Evolutionary conservation across 1,139 yeast species (phyloP).

Genomic region (Torulaspora pretoriensis): DNA sequence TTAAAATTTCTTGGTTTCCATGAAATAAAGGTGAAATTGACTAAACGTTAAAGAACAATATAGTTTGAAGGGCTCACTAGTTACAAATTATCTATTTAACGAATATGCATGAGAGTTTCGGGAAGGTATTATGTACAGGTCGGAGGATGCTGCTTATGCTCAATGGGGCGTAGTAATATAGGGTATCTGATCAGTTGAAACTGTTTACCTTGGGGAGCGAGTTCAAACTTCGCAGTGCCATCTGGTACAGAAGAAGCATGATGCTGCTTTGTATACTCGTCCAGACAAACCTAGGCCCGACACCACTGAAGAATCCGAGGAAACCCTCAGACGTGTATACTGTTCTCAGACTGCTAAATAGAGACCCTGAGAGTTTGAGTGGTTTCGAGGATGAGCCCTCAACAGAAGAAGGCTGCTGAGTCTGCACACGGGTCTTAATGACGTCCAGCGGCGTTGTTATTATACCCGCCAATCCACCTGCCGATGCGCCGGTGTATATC

Average conservation of each 20-base stretch:
- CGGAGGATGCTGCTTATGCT: background rate
- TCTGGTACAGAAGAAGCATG: conserved; percentile 84
- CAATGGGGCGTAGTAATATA: background rate
- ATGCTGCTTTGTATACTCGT: conserved; percentile 93
- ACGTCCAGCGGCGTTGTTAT: conserved; percentile 86
- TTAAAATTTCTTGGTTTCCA: no score
- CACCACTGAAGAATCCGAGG: conserved; percentile 82
- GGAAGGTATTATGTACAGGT: conserved; percentile 4
- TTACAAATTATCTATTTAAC: conserved; percentile 3
- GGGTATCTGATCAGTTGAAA: conserved; percentile 3
- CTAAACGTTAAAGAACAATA: no score
- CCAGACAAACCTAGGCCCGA: conserved; percentile 96
- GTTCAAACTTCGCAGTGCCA: conserved; percentile 36
- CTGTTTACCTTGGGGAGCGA: conserved; percentile 4
- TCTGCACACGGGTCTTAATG: conserved; percentile 88
- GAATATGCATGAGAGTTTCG: conserved; percentile 7
- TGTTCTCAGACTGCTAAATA: conserved; percentile 56
- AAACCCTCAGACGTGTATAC: conserved; percentile 75
- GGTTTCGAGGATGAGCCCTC: conserved; percentile 30
- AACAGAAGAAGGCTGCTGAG: conserved; percentile 42
- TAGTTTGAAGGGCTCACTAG: no score
- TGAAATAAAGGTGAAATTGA: no score
- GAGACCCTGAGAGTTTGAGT: conserved; percentile 46
- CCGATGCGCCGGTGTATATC: conserved; percentile 84
- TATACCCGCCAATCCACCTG: conserved; percentile 93